A percentile compares a stretch with the other conserved stretches of the same genome.
Evolutionary conservation across 2,329 filamentous ascomycete genomes (phyloP).

Genomic region (Aspergillus sp.): DNA sequence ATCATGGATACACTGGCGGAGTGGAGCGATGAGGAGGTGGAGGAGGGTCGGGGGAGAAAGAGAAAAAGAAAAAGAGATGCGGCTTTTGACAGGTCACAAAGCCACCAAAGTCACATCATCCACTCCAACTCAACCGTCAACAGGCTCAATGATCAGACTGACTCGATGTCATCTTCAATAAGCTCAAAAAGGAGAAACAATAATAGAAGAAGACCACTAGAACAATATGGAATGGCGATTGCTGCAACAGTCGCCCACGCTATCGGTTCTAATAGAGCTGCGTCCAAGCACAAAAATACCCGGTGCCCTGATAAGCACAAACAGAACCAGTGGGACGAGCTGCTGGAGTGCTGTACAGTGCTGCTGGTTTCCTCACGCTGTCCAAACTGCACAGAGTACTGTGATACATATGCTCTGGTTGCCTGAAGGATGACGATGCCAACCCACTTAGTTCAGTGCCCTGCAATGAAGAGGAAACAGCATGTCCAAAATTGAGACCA

Average conservation of each 20-base stretch:
- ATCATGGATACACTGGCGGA: not conserved
- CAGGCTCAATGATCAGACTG: not conserved
- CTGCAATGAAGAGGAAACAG: not conserved
- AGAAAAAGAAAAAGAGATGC: not conserved
- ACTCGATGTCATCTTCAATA: not conserved
- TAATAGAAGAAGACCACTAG: not conserved
- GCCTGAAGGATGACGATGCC: not conserved
- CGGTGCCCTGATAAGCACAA: not conserved
- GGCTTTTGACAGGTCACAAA: conserved; percentile 14
- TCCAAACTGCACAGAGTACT: not conserved
- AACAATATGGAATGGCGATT: not conserved
- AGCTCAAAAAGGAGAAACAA: not conserved
- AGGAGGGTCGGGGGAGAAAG: not conserved
- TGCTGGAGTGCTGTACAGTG: not conserved
- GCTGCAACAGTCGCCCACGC: not conserved
- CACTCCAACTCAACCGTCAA: not conserved
- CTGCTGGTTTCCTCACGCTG: not conserved
- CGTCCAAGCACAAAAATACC: no score
- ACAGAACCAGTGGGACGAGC: not conserved
- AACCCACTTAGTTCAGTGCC: not conserved
- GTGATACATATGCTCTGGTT: not conserved
- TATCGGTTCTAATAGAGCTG: not conserved
- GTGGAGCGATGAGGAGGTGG: not conserved
- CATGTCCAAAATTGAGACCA: not conserved
- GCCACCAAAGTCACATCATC: not conserved